Evolutionary conservation across 371 early-diverging fungal species (phyloP).

Genomic region (Mortierella sp.): DNA sequence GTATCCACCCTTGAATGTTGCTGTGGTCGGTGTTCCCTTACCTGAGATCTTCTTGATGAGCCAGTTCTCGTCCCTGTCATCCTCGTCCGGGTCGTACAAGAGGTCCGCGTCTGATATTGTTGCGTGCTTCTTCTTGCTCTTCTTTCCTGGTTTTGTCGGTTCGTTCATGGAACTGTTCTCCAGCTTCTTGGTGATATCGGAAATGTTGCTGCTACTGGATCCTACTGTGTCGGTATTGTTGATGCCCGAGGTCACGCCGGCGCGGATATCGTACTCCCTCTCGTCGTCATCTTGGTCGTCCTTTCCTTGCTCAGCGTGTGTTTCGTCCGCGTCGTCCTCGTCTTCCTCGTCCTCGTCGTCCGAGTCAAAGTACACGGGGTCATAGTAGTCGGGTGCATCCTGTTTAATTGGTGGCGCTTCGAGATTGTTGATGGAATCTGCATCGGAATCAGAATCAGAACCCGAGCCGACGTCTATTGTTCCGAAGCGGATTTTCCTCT

Average conservation of each 20-base stretch:
- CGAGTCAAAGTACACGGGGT: slow-evolving; percentile 66
- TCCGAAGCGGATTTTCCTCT: slow-evolving; percentile 16
- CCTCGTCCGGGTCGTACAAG: slow-evolving; percentile 69
- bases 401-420: slow-evolving; percentile 21
- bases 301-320: neutral
- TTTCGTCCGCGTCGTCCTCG: slow-evolving; percentile 1
- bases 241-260: slow-evolving; percentile 11
- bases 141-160: slow-evolving; percentile 19
- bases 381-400: slow-evolving; percentile 58
- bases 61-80: slow-evolving; percentile 72
- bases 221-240: slow-evolving; percentile 5
- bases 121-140: slow-evolving; percentile 32
- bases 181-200: slow-evolving; percentile 26
- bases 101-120: slow-evolving; percentile 65
- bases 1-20: neutral
- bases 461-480: slow-evolving; percentile 14
- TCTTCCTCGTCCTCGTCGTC: slow-evolving; percentile 45
- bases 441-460: slow-evolving; percentile 28
- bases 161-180: slow-evolving; percentile 15
- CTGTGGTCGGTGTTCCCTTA: slow-evolving; percentile 18
- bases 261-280: slow-evolving; percentile 18
- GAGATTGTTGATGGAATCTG: slow-evolving; percentile 8
- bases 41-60: slow-evolving; percentile 66
- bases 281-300: slow-evolving; percentile 48
- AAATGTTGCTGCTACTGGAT: slow-evolving; percentile 7